Conservation (phyloP, 2,329 filamentous ascomycete genomes). For the Colletotrichum shisoi region DNA sequence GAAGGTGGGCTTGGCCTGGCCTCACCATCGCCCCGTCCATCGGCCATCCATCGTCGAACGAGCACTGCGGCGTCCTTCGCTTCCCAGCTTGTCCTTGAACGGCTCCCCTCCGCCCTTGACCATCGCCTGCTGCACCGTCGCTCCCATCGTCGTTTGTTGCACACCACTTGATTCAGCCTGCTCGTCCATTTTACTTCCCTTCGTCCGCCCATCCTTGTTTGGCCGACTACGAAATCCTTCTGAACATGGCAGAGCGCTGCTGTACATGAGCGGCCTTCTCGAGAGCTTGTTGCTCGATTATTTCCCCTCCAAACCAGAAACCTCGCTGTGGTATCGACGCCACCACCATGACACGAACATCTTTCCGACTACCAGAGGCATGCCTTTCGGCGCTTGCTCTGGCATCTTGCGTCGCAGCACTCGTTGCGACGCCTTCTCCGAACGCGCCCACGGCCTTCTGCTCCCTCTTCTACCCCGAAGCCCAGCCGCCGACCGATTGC, state of each 20-base stretch:
- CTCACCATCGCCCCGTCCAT: slow-evolving; percentile 22
- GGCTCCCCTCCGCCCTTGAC: slow-evolving; percentile 9
- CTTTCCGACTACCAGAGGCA: neutral
- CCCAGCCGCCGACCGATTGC: slow-evolving; percentile 32
- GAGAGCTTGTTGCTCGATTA: slow-evolving; percentile 32
- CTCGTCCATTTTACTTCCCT: neutral
- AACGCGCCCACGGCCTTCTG: slow-evolving; percentile 32
- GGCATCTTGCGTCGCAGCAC: slow-evolving; percentile 1
- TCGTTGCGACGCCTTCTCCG: slow-evolving; percentile 23
- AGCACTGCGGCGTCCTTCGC: slow-evolving; percentile 18
- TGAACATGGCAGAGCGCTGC: slow-evolving; percentile 38
- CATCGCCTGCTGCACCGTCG: slow-evolving; percentile 2
- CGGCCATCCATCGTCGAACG: slow-evolving; percentile 23
- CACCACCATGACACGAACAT: slow-evolving; percentile 25
- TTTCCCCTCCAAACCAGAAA: slow-evolving; percentile 2
- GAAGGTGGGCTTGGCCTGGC: slow-evolving; percentile 30
- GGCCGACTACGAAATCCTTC: slow-evolving; percentile 16
- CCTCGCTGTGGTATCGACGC: neutral
- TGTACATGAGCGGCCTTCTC: slow-evolving; percentile 32
- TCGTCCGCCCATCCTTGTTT: slow-evolving; percentile 8
- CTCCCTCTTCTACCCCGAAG: slow-evolving; percentile 38
- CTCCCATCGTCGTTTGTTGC: slow-evolving; percentile 1
- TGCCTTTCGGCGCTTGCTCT: slow-evolving; percentile 28
- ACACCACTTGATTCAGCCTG: neutral
- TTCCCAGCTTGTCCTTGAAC: neutral